phyloP scores from a whole-genome alignment of 2,329 filamentous ascomycete species.

The Ophiostoma australiae region DNA sequence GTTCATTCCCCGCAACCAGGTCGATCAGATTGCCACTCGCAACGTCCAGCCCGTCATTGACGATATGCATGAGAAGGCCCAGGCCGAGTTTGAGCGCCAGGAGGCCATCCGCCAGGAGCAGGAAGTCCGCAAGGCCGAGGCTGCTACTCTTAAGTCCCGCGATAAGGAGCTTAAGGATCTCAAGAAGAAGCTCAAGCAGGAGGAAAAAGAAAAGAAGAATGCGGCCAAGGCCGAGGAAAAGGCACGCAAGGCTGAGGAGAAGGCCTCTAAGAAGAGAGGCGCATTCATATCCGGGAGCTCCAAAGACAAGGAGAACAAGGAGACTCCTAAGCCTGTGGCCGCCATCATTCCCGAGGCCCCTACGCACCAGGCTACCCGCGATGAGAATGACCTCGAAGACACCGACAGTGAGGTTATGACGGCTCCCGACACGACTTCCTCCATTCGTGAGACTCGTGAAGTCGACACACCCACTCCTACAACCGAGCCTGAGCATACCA shows the following conservation, averaged over 20 bases:
- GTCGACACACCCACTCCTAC: not conserved
- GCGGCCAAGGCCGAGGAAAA: constrained; percentile 45
- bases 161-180: constrained; percentile 52
- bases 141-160: constrained; percentile 41
- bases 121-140: constrained; percentile 44
- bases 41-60: constrained; percentile 79
- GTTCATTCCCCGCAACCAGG: constrained; percentile 70
- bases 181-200: constrained; percentile 50
- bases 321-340: not conserved
- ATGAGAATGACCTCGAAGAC: not conserved
- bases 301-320: constrained; percentile 5
- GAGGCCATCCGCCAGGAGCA: constrained; percentile 58
- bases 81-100: constrained; percentile 63
- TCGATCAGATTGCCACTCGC: constrained; percentile 72
- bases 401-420: constrained; percentile 19
- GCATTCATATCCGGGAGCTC: not conserved
- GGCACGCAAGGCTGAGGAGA: constrained; percentile 18
- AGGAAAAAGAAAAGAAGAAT: constrained; percentile 41
- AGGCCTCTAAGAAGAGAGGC: constrained; percentile 10
- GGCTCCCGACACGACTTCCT: constrained; percentile 17
- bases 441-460: not conserved
- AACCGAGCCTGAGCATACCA: not conserved
- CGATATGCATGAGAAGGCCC: constrained; percentile 75
- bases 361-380: not conserved
- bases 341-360: not conserved